Evolutionary conservation across 2,329 filamentous ascomycete species (phyloP).

Genomic region (Leptoxyphium fumago): DNA sequence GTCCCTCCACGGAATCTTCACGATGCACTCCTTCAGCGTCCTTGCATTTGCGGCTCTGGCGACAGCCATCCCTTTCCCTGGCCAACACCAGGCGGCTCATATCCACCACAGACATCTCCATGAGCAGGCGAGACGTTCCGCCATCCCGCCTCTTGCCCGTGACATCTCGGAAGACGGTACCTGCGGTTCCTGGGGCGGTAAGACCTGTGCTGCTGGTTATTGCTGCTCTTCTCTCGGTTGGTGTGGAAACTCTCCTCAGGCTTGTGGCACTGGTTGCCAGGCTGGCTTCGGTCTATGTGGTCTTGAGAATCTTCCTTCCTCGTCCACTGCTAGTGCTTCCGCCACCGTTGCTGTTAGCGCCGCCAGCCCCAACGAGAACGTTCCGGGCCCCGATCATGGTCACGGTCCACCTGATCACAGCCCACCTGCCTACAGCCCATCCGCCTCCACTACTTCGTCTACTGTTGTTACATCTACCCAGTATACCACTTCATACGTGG

Average conservation of each 20-base stretch:
- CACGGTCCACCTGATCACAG: background rate
- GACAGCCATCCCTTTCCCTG: slow-evolving; percentile 7
- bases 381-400: background rate
- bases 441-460: background rate
- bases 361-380: slow-evolving; percentile 1
- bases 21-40: slow-evolving; percentile 1
- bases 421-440: background rate
- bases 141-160: slow-evolving; percentile 3
- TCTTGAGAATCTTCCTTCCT: slow-evolving; percentile 1
- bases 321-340: background rate
- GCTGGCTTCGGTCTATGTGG: slow-evolving; percentile 9
- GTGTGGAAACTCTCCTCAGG: slow-evolving; percentile 8
- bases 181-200: slow-evolving; percentile 8
- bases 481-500: background rate
- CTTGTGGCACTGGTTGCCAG: slow-evolving; percentile 14
- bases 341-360: slow-evolving; percentile 1
- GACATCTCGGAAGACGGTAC: slow-evolving; percentile 6
- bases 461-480: background rate
- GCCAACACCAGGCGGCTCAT: slow-evolving; percentile 2
- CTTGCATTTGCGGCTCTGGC: slow-evolving; percentile 7
- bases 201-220: slow-evolving; percentile 6
- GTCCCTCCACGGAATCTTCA: background rate
- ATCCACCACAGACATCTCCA: slow-evolving; percentile 4
- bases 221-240: slow-evolving; percentile 11
- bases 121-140: slow-evolving; percentile 1